phyloP scores from a whole-genome alignment of 148 eudicot genomes.

The Talinum fruticosum region DNA sequence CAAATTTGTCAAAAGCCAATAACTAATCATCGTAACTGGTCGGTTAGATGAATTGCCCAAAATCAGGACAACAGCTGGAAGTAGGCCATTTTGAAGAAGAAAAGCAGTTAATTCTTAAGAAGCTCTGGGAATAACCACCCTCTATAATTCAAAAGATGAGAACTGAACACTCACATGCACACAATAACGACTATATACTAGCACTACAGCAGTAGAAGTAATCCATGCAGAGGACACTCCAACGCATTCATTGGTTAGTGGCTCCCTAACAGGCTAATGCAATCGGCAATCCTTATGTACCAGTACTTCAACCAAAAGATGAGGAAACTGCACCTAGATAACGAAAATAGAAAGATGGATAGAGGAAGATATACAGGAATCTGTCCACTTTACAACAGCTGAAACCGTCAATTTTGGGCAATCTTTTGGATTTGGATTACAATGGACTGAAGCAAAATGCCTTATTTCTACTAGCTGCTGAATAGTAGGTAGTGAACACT shows the following conservation, averaged over 20 bases:
- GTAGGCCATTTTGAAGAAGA: not conserved
- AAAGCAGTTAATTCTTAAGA: not conserved
- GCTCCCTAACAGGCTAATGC: not conserved
- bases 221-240: not conserved
- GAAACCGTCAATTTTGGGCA: not conserved
- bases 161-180: not conserved
- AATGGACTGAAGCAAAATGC: too few species aligned
- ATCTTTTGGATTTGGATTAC: too few species aligned
- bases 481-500: not conserved
- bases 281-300: not conserved
- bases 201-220: not conserved
- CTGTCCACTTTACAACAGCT: not conserved
- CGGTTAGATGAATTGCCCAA: not conserved
- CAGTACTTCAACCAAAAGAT: not conserved
- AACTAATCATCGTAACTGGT: not conserved
- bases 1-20: not conserved
- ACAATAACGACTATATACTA: not conserved
- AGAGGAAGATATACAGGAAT: not conserved
- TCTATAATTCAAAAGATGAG: not conserved
- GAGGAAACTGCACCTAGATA: not conserved
- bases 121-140: not conserved
- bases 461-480: too few species aligned
- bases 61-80: not conserved
- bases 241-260: not conserved
- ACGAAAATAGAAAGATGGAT: not conserved